Conservation (phyloP, 768 basidiomycete species). For the Naematelia encephala region DNA sequence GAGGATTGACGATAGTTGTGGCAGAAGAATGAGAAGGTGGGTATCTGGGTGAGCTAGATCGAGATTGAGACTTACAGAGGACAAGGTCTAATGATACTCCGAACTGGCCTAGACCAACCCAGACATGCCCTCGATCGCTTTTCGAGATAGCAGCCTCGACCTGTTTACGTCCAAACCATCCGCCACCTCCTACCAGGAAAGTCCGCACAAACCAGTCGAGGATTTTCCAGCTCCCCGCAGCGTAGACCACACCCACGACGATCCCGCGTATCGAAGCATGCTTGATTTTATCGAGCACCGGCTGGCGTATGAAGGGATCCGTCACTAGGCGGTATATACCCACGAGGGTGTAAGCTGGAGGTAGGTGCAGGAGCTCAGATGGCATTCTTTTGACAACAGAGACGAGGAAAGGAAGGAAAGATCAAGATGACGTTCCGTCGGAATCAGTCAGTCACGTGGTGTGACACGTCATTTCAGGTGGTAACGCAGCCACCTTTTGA, state of each 20-base stretch:
- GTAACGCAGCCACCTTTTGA: too few relatives aligned
- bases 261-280: constrained; percentile 71
- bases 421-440: neutral
- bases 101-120: constrained; percentile 20
- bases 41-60: constrained; percentile 58
- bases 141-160: constrained; percentile 21
- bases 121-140: constrained; percentile 18
- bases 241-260: constrained; percentile 63
- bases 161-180: constrained; percentile 24
- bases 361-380: constrained; percentile 60
- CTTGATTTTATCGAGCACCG: constrained; percentile 76
- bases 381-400: constrained; percentile 40
- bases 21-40: constrained; percentile 66
- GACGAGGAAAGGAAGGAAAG: neutral
- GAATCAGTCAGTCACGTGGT: neutral
- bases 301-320: constrained; percentile 64
- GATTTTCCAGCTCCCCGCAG: constrained; percentile 65
- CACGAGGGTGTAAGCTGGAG: constrained; percentile 78
- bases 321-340: constrained; percentile 78
- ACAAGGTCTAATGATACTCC: constrained; percentile 31
- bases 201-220: constrained; percentile 55
- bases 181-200: constrained; percentile 28
- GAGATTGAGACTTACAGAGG: constrained; percentile 25
- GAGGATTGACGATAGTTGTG: constrained; percentile 71
- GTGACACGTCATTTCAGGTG: too few relatives aligned